A percentile compares a stretch with the other conserved stretches of the same genome.
These are phyloP conservation scores for Dendrobium officinale DNA, from an alignment of 106 monocot species.

Conservation along the genomic window DNA sequence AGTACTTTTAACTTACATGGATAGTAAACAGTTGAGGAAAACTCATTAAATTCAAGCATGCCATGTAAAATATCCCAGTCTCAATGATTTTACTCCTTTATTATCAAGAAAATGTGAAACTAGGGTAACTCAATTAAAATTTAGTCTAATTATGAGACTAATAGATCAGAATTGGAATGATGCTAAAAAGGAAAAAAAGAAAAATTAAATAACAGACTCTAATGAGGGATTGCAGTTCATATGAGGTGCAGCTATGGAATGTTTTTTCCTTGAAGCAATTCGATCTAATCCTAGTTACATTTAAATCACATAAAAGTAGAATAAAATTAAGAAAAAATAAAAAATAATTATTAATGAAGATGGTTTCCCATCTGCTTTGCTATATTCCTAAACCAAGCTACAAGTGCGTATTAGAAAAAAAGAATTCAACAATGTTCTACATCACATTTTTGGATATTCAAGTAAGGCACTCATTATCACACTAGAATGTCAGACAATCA, in stretches of 20 bases:
- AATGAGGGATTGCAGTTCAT: neutral
- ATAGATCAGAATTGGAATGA: neutral
- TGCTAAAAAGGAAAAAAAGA: neutral
- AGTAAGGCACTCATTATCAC: neutral
- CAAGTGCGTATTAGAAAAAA: neutral
- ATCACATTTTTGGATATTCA: neutral
- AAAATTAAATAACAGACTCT: neutral
- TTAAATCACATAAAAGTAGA: neutral
- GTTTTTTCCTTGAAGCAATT: neutral
- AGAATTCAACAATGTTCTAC: neutral
- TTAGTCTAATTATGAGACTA: neutral
- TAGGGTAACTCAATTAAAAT: neutral
- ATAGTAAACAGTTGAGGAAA: neutral
- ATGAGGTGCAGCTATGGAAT: neutral
- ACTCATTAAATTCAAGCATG: neutral
- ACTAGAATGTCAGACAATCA: neutral
- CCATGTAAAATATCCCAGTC: neutral
- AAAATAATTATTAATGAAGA: neutral
- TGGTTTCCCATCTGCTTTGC: neutral
- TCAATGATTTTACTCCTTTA: neutral
- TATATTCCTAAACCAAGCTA: neutral
- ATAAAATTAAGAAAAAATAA: neutral
- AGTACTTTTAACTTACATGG: neutral
- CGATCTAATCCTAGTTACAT: neutral
- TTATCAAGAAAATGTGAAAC: neutral